Evolutionary conservation across 164 flowering plant species (phyloP), one percentile per base, ranked within the genome.

Genomic region (Kalanchoe fedtschenkoi): DNA sequence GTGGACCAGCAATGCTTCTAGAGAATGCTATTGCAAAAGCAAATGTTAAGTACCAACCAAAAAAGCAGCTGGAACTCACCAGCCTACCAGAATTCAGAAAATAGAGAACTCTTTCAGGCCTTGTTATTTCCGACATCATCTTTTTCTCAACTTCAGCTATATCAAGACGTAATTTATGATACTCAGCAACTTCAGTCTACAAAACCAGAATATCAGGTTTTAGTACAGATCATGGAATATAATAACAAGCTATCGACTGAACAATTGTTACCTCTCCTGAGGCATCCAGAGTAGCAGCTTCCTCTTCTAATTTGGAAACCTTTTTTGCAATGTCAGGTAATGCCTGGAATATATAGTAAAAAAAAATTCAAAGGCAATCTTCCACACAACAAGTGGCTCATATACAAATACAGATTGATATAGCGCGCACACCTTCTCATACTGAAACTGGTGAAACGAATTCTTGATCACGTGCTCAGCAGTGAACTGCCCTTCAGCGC

Each of bases 361-460:
- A 67, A 35, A 29, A 53, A 15, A 33, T 16, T 9, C 3, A 22
- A 4, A 16, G 9, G 13, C 37, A 22, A n/a, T 6, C 11, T 51
- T n/a, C 38, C n/a, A 15, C 30, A 33, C 1, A 32, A 59, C 39
- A 58, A 37, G 22, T 60, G 13, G 55, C 44, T 14, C n/a, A 51
- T 11, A 51, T 21, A 54, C 9, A 44, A 43, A 39, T 16, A 22
- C 39, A 32, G 51, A 16, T 37, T 55, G 42, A 26, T 66, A 11
- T 22, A 14, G 8, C 55, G 38, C 3, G 56, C 22, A 63, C 66
- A 93, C 99, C 99, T 95, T 95, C 71, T 95, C 97, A 68, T 90
- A 78, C 79, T 95, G 99, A 72, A 95, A 95, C 69, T 95, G 99
- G 68, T 95, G 99, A 71, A 93, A 95, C 42, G 99, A 95, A 68